A percentile compares a stretch with the other conserved stretches of the same genome.
Conservation (phyloP, 495 filamentous ascomycete genomes). For the Usnea hakonensis region DNA sequence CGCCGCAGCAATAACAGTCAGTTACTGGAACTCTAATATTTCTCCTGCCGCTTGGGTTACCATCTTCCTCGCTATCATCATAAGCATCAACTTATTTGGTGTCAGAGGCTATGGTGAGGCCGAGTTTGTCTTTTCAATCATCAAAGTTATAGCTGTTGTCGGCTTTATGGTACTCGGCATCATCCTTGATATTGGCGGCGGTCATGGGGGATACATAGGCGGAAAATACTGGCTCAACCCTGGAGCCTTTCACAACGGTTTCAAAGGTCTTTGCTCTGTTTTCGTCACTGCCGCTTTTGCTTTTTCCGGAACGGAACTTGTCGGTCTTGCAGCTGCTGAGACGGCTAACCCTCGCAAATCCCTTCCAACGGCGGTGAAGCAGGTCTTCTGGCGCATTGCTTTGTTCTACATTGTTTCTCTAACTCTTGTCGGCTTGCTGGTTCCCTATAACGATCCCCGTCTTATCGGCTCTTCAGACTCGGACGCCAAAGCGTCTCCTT, state of each 20-base stretch:
- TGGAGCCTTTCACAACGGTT: constrained; percentile 84
- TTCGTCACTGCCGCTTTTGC: constrained; percentile 91
- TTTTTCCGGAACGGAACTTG: constrained; percentile 89
- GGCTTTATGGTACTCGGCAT: constrained; percentile 82
- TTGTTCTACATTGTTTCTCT: constrained; percentile 45
- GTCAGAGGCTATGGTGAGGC: constrained; percentile 86
- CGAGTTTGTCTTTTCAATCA: constrained; percentile 76
- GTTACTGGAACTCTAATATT: constrained; percentile 66
- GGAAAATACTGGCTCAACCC: constrained; percentile 75
- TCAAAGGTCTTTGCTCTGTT: constrained; percentile 89
- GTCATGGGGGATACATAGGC: constrained; percentile 72
- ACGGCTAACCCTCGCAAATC: constrained; percentile 38
- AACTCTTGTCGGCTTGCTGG: constrained; percentile 52
- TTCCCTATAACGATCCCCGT: constrained; percentile 56
- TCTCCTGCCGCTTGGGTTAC: constrained; percentile 77
- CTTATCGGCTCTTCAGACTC: constrained; percentile 51
- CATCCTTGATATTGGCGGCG: constrained; percentile 72
- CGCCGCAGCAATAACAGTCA: constrained; percentile 78
- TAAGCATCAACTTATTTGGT: constrained; percentile 77
- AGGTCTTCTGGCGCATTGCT: constrained; percentile 36
- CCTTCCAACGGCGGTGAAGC: constrained; percentile 37
- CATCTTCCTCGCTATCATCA: constrained; percentile 67
- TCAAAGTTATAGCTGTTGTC: constrained; percentile 82
- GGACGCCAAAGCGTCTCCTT: constrained; percentile 73
- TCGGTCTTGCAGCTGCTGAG: constrained; percentile 51